These are phyloP conservation scores for Ascochyta lentis DNA, from an alignment of 2,329 filamentous ascomycete species.

Conservation along the genomic window DNA sequence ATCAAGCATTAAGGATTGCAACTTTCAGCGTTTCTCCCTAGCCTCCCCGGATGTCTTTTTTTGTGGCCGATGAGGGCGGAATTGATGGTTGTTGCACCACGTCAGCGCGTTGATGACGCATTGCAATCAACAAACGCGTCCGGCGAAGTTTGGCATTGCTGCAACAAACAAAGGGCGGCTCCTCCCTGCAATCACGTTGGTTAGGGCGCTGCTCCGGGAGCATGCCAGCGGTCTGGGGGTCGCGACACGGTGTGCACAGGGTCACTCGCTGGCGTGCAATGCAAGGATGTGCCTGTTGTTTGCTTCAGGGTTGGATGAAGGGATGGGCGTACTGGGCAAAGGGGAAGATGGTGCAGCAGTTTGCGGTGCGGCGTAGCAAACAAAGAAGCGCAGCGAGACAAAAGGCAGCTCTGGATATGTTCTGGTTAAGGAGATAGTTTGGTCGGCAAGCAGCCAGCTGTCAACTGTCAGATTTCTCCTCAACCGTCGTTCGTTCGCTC, in stretches of 20 bases:
- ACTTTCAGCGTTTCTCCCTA: not conserved
- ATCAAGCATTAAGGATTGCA: not conserved
- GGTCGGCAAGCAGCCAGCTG: not conserved
- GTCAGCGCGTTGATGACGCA: constrained; percentile 19
- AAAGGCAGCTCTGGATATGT: not conserved
- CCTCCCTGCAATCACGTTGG: not conserved
- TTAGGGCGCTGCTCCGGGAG: not conserved
- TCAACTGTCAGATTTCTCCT: not conserved
- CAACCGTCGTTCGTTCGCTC: not conserved
- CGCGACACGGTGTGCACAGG: not conserved
- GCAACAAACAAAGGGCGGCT: constrained; percentile 14
- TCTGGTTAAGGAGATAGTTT: not conserved
- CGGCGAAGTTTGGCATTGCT: constrained; percentile 11
- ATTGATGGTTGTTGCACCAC: constrained; percentile 19
- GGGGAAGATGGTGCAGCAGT: not conserved
- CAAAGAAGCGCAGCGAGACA: constrained; percentile 7
- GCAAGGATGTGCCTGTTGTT: constrained; percentile 4
- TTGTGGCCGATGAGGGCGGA: not conserved
- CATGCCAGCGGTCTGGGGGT: not conserved
- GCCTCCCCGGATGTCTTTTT: not conserved
- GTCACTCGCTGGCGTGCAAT: constrained; percentile 1
- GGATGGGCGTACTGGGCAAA: not conserved
- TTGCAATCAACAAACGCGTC: constrained; percentile 20
- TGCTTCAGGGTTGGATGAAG: not conserved
- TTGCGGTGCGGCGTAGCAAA: not conserved